Base-by-base conservation (phyloP, 768 basidiomycete genomes). In the Pleurotus platypus region DNA sequence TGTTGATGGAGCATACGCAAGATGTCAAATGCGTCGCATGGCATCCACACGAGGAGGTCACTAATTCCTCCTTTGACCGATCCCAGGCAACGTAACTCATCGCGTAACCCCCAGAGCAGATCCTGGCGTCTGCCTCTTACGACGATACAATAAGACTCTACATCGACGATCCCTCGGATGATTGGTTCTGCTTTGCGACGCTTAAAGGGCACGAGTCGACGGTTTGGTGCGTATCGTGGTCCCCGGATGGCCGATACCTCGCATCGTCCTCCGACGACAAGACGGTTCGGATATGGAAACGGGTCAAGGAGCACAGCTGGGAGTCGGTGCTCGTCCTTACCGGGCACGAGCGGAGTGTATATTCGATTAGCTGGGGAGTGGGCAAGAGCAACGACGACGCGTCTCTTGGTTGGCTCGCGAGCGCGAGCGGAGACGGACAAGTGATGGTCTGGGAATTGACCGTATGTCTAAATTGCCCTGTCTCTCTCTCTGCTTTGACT, bases 81-180 rank as follows among this genome's bases (percentile, higher is more conserved):
- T 35, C 9, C 30, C 30, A 35, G 8, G 30, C 43, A 13, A 35
- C 51, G 48, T 30, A 47, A 60, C 62, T 59, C 58, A 55, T 60
- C 49, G 58, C 48, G 55, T 27, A 27, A 26, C 47, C 51, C 49
- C 61, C 62, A 68, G 64, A 58, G 65, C 71, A 96, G 91, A 92
- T 98, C 60, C 86, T 99, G 55, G 96, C 96, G 24, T 98, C 96
- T 2, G 92, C 86, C 3, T 98, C 96, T 0, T 99, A 98, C 72
- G 97, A 99, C 67, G 95, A 98, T 63, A 93, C 90, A 2, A 89
- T 99, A 69, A 93, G 92, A 59, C 83, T 99, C 26, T 94, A 95
- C 71, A 72, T 90, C 55, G 94, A 98, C 64, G 95, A 98, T 67
- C 93, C 93, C 0, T 84, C 84, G 24, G 92, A 96, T 60, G 97